phyloP scores from a whole-genome alignment of 2,329 filamentous ascomycete genomes.

The Knufia petricola region DNA sequence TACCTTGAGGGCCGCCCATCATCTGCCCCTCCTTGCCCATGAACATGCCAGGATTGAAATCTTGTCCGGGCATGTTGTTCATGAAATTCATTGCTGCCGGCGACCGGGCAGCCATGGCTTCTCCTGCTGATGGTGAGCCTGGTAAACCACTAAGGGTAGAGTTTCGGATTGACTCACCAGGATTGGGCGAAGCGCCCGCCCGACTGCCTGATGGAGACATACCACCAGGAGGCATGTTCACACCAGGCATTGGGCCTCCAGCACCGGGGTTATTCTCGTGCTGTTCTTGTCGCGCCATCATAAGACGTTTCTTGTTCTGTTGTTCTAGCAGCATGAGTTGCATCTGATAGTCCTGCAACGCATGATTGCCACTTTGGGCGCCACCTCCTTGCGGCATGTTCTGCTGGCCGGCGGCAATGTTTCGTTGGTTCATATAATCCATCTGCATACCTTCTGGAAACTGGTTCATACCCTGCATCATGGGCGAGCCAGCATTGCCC shows the following conservation, averaged over 20 bases:
- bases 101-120: conserved; percentile 50
- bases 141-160: conserved; percentile 53
- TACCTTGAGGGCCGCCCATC: conserved; percentile 41
- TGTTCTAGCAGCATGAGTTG: conserved; percentile 60
- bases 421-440: conserved; percentile 25
- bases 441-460: conserved; percentile 29
- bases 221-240: conserved; percentile 36
- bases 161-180: conserved; percentile 53
- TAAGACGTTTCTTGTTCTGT: conserved; percentile 57
- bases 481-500: conserved; percentile 66
- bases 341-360: conserved; percentile 61
- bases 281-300: conserved; percentile 59
- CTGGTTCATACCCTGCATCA: conserved; percentile 59
- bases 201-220: conserved; percentile 51
- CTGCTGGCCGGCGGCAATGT: conserved; percentile 27
- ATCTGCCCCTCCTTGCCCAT: conserved; percentile 38
- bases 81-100: conserved; percentile 50
- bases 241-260: conserved; percentile 37
- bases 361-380: conserved; percentile 46
- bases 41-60: conserved; percentile 31
- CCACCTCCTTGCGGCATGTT: conserved; percentile 32
- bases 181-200: conserved; percentile 51
- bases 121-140: conserved; percentile 48
- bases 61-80: conserved; percentile 39
- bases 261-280: conserved; percentile 48